phyloP scores from a whole-genome alignment of 2,329 filamentous ascomycete genomes.

The Leptodontidium sp. region DNA sequence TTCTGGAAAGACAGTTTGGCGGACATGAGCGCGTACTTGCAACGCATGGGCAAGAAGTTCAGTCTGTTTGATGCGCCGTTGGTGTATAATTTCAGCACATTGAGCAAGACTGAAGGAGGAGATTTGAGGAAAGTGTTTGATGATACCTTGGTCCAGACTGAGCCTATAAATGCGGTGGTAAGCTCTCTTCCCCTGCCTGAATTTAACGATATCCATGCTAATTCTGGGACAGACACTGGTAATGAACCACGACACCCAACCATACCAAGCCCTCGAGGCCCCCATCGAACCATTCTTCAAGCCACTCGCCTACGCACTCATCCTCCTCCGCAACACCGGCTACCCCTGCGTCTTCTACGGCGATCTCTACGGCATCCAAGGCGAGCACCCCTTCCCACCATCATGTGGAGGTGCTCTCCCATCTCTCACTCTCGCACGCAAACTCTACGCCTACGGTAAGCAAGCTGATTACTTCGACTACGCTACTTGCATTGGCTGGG shows the following conservation, averaged over 20 bases:
- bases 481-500: slow-evolving; percentile 66
- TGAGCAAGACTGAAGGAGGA: slow-evolving; percentile 62
- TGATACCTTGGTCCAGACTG: slow-evolving; percentile 61
- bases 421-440: slow-evolving; percentile 66
- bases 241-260: slow-evolving; percentile 76
- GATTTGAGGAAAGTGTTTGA: slow-evolving; percentile 73
- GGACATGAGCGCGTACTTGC: slow-evolving; percentile 64
- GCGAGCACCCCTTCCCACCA: slow-evolving; percentile 57
- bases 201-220: too few relatives aligned
- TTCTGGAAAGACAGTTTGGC: slow-evolving; percentile 70
- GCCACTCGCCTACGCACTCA: slow-evolving; percentile 74
- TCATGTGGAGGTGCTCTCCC: slow-evolving; percentile 63
- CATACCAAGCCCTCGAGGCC: slow-evolving; percentile 68
- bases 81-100: slow-evolving; percentile 70
- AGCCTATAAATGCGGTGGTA: slow-evolving; percentile 65
- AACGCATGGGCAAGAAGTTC: slow-evolving; percentile 64
- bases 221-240: slow-evolving; percentile 63
- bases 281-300: slow-evolving; percentile 74
- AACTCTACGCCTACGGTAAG: slow-evolving; percentile 71
- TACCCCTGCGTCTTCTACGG: slow-evolving; percentile 76
- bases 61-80: slow-evolving; percentile 73
- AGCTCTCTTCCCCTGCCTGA: too few relatives aligned
- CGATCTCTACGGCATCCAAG: slow-evolving; percentile 69
- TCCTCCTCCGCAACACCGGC: slow-evolving; percentile 69
- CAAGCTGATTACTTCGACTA: slow-evolving; percentile 71